Conservation (phyloP, 345 rosid genomes). For the Mercurialis annua region DNA sequence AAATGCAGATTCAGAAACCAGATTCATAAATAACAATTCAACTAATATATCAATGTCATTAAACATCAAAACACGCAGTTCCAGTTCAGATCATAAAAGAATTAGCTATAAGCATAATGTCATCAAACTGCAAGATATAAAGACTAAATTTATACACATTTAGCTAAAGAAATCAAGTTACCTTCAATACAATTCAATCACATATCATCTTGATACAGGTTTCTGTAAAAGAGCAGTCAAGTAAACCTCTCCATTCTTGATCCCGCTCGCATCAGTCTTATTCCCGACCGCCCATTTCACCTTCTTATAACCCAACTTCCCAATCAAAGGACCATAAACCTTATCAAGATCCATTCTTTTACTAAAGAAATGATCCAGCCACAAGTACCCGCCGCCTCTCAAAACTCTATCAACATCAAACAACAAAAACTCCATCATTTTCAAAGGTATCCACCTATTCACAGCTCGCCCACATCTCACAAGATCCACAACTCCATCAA, state of each 20-base stretch:
- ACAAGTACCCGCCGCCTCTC: constrained; percentile 81
- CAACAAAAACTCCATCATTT: constrained; percentile 78
- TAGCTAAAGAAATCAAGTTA: constrained; percentile 14
- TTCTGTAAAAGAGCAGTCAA: constrained; percentile 88
- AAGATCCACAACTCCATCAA: constrained; percentile 89
- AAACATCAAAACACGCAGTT: background rate
- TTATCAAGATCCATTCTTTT: constrained; percentile 64
- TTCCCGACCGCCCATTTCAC: constrained; percentile 88
- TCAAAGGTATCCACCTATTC: constrained; percentile 88
- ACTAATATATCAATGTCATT: background rate
- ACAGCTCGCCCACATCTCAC: constrained; percentile 88
- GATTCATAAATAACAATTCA: background rate
- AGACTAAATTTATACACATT: background rate
- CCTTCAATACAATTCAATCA: constrained; percentile 14
- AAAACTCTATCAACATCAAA: constrained; percentile 81
- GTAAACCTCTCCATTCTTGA: constrained; percentile 83
- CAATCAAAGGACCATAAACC: constrained; percentile 74
- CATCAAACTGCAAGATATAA: background rate
- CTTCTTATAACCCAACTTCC: constrained; percentile 84
- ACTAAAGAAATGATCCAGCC: constrained; percentile 90
- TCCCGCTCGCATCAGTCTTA: constrained; percentile 61
- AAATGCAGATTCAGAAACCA: background rate
- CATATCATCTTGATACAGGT: constrained; percentile 56
- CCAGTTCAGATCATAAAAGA: background rate
- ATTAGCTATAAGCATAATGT: background rate